Percentiles rank a stretch among this genome's conserved stretches.
Conservation (phyloP, 257 asterid species). For the Perilla frutescens region DNA sequence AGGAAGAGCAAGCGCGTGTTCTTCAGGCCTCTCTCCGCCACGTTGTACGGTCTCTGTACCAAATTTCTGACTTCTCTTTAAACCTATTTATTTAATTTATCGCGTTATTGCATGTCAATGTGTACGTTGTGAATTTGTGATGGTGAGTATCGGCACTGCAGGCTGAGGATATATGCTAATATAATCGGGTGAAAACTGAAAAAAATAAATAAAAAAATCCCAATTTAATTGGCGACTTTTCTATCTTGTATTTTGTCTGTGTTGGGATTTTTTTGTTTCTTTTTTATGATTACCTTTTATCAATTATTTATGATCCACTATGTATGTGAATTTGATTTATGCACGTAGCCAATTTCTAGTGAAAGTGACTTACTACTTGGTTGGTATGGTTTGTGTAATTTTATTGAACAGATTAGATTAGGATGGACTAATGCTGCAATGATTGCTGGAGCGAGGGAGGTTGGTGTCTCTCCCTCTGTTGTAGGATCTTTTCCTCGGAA, state of each 20-base stretch:
- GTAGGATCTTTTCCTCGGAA: slow-evolving; percentile 90
- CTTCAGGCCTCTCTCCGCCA: slow-evolving; percentile 79
- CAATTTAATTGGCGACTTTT: slow-evolving; percentile 5
- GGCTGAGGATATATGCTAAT: slow-evolving; percentile 10
- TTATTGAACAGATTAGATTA: slow-evolving; percentile 58
- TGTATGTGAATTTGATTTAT: slow-evolving; percentile 4
- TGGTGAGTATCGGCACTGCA: slow-evolving; percentile 21
- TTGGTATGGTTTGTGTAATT: slow-evolving; percentile 36
- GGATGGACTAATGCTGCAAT: slow-evolving; percentile 96
- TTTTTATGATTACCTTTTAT: neutral
- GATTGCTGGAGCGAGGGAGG: slow-evolving; percentile 93
- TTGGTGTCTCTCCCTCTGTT: slow-evolving; percentile 84
- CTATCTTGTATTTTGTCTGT: neutral
- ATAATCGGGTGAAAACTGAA: slow-evolving; percentile 3
- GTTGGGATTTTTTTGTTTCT: neutral
- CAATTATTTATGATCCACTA: slow-evolving; percentile 11
- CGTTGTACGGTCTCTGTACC: slow-evolving; percentile 57
- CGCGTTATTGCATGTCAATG: neutral
- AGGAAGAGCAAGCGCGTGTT: slow-evolving; percentile 80
- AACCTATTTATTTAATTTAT: neutral
- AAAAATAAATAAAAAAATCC: neutral
- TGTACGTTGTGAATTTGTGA: neutral
- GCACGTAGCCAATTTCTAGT: too few relatives aligned
- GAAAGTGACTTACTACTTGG: slow-evolving; percentile 25
- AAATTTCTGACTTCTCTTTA: neutral